A percentile compares a stretch with the other conserved stretches of the same genome.
Evolutionary conservation across 2,329 filamentous ascomycete species (phyloP).

Genomic region (Exserohilum turcica): DNA sequence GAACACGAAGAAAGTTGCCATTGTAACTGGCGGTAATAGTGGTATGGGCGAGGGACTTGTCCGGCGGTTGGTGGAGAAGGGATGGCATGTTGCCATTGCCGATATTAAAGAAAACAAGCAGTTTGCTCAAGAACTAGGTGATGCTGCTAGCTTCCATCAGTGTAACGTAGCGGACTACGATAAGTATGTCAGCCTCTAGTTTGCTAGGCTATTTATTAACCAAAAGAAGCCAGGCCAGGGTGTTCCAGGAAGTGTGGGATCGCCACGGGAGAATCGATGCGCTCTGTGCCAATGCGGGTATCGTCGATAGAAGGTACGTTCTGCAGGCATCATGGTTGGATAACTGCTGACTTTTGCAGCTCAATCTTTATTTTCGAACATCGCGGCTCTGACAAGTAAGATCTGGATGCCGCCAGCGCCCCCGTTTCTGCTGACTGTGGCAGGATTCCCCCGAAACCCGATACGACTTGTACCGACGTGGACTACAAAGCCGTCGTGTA

Average conservation of each 20-base stretch:
- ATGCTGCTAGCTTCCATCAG: conserved; percentile 25
- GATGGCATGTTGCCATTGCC: conserved; percentile 38
- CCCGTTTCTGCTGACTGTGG: conserved; percentile 1
- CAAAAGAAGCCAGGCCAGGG: conserved; percentile 49
- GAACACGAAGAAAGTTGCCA: conserved; percentile 20
- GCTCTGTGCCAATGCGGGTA: conserved; percentile 58
- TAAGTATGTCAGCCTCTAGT: conserved; percentile 13
- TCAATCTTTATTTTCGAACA: conserved; percentile 49
- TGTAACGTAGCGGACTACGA: conserved; percentile 38
- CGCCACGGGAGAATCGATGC: conserved; percentile 57
- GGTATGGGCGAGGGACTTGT: conserved; percentile 34
- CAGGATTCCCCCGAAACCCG: conserved; percentile 53
- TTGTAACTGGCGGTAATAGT: conserved; percentile 38
- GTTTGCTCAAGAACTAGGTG: conserved; percentile 34
- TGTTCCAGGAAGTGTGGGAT: conserved; percentile 53
- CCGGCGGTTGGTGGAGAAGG: conserved; percentile 24
- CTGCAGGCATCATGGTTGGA: background rate
- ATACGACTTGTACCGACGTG: conserved; percentile 55
- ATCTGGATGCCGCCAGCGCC: background rate
- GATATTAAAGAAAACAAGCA: conserved; percentile 32
- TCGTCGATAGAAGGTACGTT: conserved; percentile 49
- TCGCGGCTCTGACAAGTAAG: conserved; percentile 33
- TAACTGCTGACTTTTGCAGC: conserved; percentile 42
- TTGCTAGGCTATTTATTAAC: background rate
- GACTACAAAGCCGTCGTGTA: conserved; percentile 60